Base-by-base conservation (phyloP, 1,139 yeast species). In the Kodamaea suecica region DNA sequence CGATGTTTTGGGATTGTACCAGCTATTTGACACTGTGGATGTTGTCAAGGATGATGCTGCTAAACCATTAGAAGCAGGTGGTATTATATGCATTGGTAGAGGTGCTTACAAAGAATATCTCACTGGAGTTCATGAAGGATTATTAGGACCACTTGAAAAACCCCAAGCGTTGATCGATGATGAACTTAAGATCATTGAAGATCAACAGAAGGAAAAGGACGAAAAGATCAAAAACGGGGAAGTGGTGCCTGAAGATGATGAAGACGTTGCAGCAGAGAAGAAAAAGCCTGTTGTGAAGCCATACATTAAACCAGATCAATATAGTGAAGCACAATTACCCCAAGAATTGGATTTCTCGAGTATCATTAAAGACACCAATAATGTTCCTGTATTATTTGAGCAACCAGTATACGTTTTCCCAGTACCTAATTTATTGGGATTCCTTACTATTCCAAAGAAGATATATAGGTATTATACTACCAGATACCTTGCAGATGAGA, bases 81-180 rank as follows among this genome's bases (percentile, higher is more conserved):
- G 98, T 33, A 82, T 88, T 10, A 74, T 94, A 16, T 86, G 97
- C 57, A 66, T 94, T 21, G 99, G 99, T 3, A 73, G 99, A 55
- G 98, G 98, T 38, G 92, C 97, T 0, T 92, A 78, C 59, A 92
- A 90, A 57, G 99, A 94, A 64, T 94, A 86, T 54, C 59, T 94
- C 38, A 74, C 77, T 34, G 99, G 98, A 5, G 58, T 94, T 7
- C 97, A 92, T 51, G 98, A 94, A 61, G 99, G 98, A 6, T 71
- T 94, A 54, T 63, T 94, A 34, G 98, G 98, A 0, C 97, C 97
- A 2, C 64, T 90, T 40, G 88, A 82, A 19, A 72, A 73, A 38
- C 94, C 95, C 2, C 59, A 54, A 35, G 53, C 42, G 31, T 43
- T 50, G 17, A 38, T 49, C 17, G 63, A 57, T 17, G 65, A 59